phyloP scores from a whole-genome alignment of 129 eudicot species.

The Saposhnikovia divaricata region DNA sequence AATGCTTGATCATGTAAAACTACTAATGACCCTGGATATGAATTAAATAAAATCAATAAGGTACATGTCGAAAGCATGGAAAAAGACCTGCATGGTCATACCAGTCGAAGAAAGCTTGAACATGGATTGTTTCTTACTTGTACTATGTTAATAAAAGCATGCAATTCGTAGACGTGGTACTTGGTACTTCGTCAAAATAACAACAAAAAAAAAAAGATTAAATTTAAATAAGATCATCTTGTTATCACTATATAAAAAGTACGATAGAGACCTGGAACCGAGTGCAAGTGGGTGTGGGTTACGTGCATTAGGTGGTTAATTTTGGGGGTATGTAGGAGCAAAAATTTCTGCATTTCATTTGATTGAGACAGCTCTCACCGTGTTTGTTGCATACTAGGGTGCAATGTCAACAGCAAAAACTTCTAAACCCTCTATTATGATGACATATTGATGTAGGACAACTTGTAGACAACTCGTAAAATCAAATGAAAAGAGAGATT shows the following conservation, averaged over 20 bases:
- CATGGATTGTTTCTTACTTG: neutral
- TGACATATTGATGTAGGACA: no score
- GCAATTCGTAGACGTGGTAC: neutral
- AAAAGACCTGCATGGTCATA: neutral
- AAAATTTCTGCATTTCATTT: neutral
- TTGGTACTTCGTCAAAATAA: neutral
- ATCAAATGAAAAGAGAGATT: no score
- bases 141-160: neutral
- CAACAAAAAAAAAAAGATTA: neutral
- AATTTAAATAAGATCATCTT: neutral
- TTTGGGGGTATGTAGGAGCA: neutral
- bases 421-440: neutral
- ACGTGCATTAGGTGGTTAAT: neutral
- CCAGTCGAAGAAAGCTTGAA: neutral
- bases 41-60: neutral
- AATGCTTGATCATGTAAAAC: neutral
- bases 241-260: neutral
- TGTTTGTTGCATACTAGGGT: neutral
- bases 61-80: neutral
- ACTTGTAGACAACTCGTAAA: no score
- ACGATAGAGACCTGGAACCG: neutral
- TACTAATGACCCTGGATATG: neutral
- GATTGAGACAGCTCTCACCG: neutral
- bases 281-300: neutral
- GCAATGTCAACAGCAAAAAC: neutral